Base-by-base conservation (phyloP, 2,329 filamentous ascomycete species). In the Dactylellina cionopaga region DNA sequence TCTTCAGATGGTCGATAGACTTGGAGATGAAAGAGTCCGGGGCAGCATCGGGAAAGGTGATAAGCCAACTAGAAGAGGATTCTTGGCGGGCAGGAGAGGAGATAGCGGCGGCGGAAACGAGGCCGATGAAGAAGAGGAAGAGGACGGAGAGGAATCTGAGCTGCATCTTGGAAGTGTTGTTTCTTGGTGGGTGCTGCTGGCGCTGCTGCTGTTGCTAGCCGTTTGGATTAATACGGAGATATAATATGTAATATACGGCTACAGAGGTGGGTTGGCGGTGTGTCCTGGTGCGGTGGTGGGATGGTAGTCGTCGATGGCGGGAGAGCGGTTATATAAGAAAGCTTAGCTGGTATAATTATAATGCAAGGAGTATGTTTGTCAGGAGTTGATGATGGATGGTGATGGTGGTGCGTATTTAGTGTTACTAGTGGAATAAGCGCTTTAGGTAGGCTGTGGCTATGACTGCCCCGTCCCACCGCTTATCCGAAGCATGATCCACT, bases 101-200 rank as follows among this genome's bases (percentile, higher is more conserved):
- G 27, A 59, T 29, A 43, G 66, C 51, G 35, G 33, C 27, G 27
- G 43, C 66, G 22, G 59, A 37, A 27, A 33, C 46, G 11, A 70
- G 37, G 47, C 55, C 22, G 52, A 72, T 24, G 46, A 59, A 49
- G 54, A 72, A 44, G 43, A 52, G 31, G 35, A 65, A 13, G 33
- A 72, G 37, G 51, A 60, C 4, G 27, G 58, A 59, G 68, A 65
- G 11, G 44, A 72, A 17, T 31, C 56, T 72, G 68, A 72, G 24
- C 68, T 72, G 58, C 68, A 72, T 72, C 13, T 59, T 60, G 46
- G 5, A 17, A 4, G 31, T 49, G 3, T 54, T 17, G n/a, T 63
- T 2, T 51, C 15, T 17, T 33, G 11, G 24, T 3, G 17, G 27
- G 11, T 51, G 5, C 17, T 55, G 11, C 13, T 41, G 9, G 25